Evolutionary conservation across 805 yeast genomes (phyloP), one percentile per base, ranked within the genome.

Genomic region (Wickerhamomyces chaumierensis): DNA sequence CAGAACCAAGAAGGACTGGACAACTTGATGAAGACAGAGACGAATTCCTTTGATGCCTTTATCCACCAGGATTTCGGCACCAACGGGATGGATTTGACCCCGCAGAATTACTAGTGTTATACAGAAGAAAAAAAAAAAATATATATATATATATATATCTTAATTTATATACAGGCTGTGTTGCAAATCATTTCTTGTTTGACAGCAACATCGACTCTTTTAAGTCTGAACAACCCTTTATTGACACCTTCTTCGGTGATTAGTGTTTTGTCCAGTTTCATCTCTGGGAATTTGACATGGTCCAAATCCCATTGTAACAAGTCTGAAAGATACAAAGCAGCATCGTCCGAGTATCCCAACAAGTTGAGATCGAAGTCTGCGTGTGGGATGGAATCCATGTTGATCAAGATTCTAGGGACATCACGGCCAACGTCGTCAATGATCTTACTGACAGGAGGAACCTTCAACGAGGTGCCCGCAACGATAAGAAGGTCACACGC

Each of bases 381-480:
- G 50, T 83, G 94, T 29, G 65, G 67, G 16, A 84, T 78, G 1
- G 83, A 78, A 50, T 85, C 92, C 51, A 71, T 76, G 53, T 85
- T 83, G 45, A 87, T 81, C 40, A 83, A 65, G 4, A 88, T 67
- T 58, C 86, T 94, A 1, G 96, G 96, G 2, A 83, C 77, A n/a
- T 71, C 57, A n/a, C 69, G 68, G 1, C 80, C 77, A 2, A 87
- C 62, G 59, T 72, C 66, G 44, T 84, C 78, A n/a, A 84, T 88
- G 41, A 87, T 83, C 38, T 84, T 87, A 38, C 86, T 77, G 4
- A 88, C 96, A 0, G 96, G 96, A 0, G 94, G 86, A 18, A 87
- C 96, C 53, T 87, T 84, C 46, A 87, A 66, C 17, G 95, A 86
- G 0, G 96, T 87, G 15, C 96, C 96, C 28, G 87, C 78, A 56